Percentiles rank a stretch among this genome's conserved stretches.
Conservation (phyloP, 345 rosid species). For the Angophora floribunda region DNA sequence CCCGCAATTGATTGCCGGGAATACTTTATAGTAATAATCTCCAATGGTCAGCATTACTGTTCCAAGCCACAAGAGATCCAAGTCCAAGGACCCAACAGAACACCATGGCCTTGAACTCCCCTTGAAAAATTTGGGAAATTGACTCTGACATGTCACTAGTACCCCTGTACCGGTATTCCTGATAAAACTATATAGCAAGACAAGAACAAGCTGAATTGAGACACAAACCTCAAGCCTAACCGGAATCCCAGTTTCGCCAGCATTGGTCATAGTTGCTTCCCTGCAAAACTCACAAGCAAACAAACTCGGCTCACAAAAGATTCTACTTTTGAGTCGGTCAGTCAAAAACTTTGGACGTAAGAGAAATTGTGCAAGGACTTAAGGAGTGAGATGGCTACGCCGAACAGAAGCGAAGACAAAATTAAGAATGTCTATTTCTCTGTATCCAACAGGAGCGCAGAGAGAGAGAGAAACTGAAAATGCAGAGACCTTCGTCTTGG, state of each 20-base stretch:
- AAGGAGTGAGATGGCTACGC: background rate
- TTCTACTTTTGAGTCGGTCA: background rate
- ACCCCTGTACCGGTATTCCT: background rate
- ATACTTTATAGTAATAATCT: conserved; percentile 67
- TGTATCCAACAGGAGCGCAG: background rate
- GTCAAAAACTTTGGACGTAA: background rate
- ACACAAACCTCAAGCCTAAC: conserved; percentile 29
- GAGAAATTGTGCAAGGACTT: background rate
- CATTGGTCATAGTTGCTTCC: background rate
- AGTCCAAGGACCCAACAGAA: conserved; percentile 80
- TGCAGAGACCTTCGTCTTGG: background rate
- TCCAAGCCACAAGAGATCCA: conserved; percentile 79
- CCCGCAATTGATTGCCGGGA: conserved; percentile 30
- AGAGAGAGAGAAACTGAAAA: background rate
- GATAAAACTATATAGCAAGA: background rate
- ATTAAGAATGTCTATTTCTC: background rate
- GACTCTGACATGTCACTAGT: background rate
- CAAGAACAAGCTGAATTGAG: background rate
- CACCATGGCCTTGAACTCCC: conserved; percentile 43
- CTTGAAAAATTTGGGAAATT: conserved; percentile 22
- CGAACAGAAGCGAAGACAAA: background rate
- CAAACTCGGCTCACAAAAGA: background rate
- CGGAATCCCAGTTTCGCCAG: conserved; percentile 2
- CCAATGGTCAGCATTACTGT: conserved; percentile 69
- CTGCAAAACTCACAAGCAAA: background rate